Evolutionary conservation across 2,329 filamentous ascomycete genomes (phyloP).

Genomic region (Trichoderma breve): DNA sequence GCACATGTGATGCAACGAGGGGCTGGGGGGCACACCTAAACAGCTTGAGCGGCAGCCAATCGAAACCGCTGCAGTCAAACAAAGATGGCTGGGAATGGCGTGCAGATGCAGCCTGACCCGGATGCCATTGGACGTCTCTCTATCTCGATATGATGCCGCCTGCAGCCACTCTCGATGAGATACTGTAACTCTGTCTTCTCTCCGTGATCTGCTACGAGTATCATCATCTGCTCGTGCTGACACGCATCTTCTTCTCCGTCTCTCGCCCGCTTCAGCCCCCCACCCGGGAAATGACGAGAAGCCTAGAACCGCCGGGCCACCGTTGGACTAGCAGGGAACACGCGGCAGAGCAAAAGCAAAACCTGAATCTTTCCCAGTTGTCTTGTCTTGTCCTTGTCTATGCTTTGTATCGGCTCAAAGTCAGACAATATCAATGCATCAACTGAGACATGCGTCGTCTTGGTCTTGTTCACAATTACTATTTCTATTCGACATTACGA

Average conservation of each 20-base stretch:
- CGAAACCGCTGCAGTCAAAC: neutral
- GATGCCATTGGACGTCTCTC: neutral
- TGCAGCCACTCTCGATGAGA: neutral
- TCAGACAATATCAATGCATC: neutral
- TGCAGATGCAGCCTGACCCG: neutral
- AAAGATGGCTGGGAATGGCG: neutral
- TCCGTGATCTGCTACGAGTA: neutral
- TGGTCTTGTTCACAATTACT: neutral
- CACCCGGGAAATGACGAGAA: conserved; percentile 9
- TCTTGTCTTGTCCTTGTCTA: neutral
- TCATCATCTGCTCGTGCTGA: neutral
- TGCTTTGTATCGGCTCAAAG: neutral
- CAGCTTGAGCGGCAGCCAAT: neutral
- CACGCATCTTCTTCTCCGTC: neutral
- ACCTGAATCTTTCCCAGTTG: neutral
- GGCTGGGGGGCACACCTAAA: neutral
- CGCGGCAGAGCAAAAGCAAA: neutral
- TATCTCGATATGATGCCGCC: neutral
- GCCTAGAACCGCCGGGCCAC: neutral
- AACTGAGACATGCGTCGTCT: neutral
- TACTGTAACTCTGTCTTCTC: neutral
- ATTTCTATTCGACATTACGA: neutral
- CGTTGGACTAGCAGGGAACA: conserved; percentile 4
- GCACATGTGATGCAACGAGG: conserved; percentile 6
- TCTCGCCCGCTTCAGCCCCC: neutral